Base-by-base conservation (phyloP, 495 filamentous ascomycete genomes). In the Penicillium egyptiacum region DNA sequence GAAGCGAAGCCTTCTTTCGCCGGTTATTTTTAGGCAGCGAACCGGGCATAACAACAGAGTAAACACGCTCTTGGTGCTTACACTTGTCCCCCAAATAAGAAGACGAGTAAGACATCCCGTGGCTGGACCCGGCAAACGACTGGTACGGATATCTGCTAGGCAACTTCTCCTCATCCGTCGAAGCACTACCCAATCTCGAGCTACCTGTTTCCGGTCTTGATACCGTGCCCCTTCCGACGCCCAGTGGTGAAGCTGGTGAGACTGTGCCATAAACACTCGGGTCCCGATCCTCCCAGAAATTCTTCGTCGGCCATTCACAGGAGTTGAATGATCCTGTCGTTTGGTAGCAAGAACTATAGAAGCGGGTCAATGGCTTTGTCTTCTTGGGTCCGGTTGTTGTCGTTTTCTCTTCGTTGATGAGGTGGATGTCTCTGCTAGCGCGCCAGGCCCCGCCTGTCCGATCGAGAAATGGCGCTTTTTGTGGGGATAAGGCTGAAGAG, bases 391-490 rank as follows among this genome's bases (percentile, higher is more conserved):
- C 23, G 33, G 28, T 44, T 41, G 19, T 44, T 59, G 39, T 37
- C 14, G 14, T n/a, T n/a, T 40, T 33, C 37, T 47, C 16, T 19
- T 50, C 33, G 14, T 50, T 28, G 52, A 20, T 9, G 26, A 41
- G 42, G 26, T 53, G 53, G 10, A 63, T 23, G 11, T 66, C 50
- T 5, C 57, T 22, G 40, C 47, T 62, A 14, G 55, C 63, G 26
- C 48, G 51, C 64, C 64, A 67, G 41, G 51, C 53, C 37, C 50
- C 43, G 0, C 56, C 63, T 30, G 57, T 44, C 31, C 49, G 50
- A 31, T 56, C 63, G 50, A 64, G 61, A 20, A 10, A 11, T 30
- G 30, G 30, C 10, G 30, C 30, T 33, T 33, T 4, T 4, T n/a
- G 35, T 39, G 62, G 28, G 4, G 50, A 37, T 11, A 42, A 19